Evolutionary conservation across 805 yeast species (phyloP).

Genomic region (Komagataella pastoris): DNA sequence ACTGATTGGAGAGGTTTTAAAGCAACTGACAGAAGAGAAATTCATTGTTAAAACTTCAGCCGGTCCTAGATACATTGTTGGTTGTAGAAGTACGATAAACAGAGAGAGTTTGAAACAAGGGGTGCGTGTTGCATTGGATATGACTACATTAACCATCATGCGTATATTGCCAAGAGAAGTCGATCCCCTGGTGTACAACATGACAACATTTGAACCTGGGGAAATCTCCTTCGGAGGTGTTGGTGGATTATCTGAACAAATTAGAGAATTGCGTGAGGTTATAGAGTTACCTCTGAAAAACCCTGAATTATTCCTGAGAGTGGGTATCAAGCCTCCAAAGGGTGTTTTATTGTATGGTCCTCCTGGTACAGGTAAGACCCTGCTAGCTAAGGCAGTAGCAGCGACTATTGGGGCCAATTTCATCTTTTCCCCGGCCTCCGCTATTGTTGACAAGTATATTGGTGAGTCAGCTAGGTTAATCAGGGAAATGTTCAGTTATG

Average conservation of each 20-base stretch:
- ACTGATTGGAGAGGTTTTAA: slow-evolving; percentile 91
- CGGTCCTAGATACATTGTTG: slow-evolving; percentile 96
- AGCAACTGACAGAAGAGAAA: slow-evolving; percentile 88
- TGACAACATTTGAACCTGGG: slow-evolving; percentile 98
- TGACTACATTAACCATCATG: slow-evolving; percentile 97
- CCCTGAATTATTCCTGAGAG: slow-evolving; percentile 90
- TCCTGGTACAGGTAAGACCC: slow-evolving; percentile 96
- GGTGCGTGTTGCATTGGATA: slow-evolving; percentile 90
- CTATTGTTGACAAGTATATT: slow-evolving; percentile 93
- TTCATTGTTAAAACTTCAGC: slow-evolving; percentile 93
- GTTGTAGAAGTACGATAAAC: slow-evolving; percentile 88
- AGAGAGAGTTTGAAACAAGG: slow-evolving; percentile 80
- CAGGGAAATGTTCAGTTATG: slow-evolving; percentile 96
- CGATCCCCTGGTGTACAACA: slow-evolving; percentile 93
- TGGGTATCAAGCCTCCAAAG: slow-evolving; percentile 97
- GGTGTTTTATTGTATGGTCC: slow-evolving; percentile 96
- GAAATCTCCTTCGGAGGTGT: slow-evolving; percentile 89
- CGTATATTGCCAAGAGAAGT: slow-evolving; percentile 95
- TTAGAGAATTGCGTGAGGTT: slow-evolving; percentile 92
- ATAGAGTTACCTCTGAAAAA: slow-evolving; percentile 94
- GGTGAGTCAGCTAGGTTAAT: slow-evolving; percentile 96
- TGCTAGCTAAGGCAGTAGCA: slow-evolving; percentile 94
- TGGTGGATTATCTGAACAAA: slow-evolving; percentile 94
- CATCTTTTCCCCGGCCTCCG: slow-evolving; percentile 96
- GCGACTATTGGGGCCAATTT: slow-evolving; percentile 98